A percentile compares a stretch with the other conserved stretches of the same genome.
These are phyloP conservation scores for Piloderma croceum DNA, from an alignment of 768 basidiomycete genomes.

Conservation along the genomic window DNA sequence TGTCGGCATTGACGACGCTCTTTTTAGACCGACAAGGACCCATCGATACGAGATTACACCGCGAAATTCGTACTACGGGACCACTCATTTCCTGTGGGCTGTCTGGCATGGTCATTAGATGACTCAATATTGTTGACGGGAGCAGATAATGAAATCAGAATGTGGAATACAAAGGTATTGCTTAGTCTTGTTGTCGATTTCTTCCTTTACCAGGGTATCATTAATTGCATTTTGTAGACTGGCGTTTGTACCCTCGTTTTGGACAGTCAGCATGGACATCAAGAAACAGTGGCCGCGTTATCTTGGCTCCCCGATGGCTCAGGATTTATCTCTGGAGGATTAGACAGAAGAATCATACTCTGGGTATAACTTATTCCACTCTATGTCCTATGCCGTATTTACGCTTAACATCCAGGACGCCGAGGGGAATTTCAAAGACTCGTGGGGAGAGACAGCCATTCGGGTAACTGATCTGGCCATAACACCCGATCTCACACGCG, in stretches of 20 bases:
- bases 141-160: conserved; percentile 72
- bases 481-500: conserved; percentile 74
- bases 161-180: conserved; percentile 85
- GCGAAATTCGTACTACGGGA: conserved; percentile 59
- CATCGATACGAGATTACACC: conserved; percentile 53
- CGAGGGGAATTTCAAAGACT: conserved; percentile 64
- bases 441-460: conserved; percentile 66
- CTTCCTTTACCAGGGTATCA: conserved; percentile 7
- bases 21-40: conserved; percentile 40
- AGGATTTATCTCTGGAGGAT: conserved; percentile 83
- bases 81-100: conserved; percentile 75
- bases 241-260: conserved; percentile 65
- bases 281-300: conserved; percentile 80
- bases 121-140: conserved; percentile 79
- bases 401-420: conserved; percentile 56
- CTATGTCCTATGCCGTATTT: background rate
- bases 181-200: conserved; percentile 2
- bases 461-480: conserved; percentile 85
- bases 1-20: conserved; percentile 12
- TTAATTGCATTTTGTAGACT: conserved; percentile 42
- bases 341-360: conserved; percentile 77
- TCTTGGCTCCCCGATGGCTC: conserved; percentile 85
- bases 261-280: conserved; percentile 66
- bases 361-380: conserved; percentile 54
- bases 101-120: conserved; percentile 90